These are phyloP conservation scores for Hypoxylon intermedium DNA, from an alignment of 495 filamentous ascomycete species.

Conservation along the genomic window DNA sequence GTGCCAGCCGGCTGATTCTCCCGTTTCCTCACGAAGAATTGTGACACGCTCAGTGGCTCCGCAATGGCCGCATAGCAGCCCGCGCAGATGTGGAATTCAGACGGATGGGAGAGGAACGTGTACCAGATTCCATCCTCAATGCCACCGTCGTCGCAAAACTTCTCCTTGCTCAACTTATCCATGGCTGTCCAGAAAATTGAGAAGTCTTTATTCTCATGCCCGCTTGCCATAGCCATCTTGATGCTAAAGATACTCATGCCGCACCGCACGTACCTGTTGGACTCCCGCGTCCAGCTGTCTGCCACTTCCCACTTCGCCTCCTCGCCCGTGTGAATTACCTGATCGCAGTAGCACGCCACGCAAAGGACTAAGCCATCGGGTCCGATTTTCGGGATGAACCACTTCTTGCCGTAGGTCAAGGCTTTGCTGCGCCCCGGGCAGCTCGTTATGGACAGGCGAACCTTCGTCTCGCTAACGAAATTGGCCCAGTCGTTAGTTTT, in stretches of 20 bases:
- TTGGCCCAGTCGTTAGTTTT: constrained; percentile 41
- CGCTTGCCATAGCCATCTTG: constrained; percentile 39
- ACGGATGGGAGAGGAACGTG: constrained; percentile 38
- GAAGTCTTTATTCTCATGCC: constrained; percentile 40
- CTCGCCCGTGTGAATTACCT: constrained; percentile 42
- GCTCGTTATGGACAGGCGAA: constrained; percentile 29
- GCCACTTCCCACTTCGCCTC: constrained; percentile 33
- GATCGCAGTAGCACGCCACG: constrained; percentile 47
- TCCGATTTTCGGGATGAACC: constrained; percentile 44
- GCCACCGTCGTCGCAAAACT: constrained; percentile 41
- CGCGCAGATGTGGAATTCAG: constrained; percentile 44
- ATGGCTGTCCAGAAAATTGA: constrained; percentile 41
- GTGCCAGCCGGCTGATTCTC: constrained; percentile 3
- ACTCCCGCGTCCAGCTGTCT: constrained; percentile 17
- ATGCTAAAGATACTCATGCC: constrained; percentile 38
- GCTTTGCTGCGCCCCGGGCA: constrained; percentile 28
- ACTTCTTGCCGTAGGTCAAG: constrained; percentile 32
- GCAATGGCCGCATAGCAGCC: constrained; percentile 45
- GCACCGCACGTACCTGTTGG: constrained; percentile 27
- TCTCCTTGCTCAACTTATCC: constrained; percentile 30
- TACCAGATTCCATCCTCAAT: constrained; percentile 48
- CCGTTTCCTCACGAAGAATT: constrained; percentile 36
- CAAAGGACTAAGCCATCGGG: constrained; percentile 44
- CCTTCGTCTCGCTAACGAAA: constrained; percentile 33
- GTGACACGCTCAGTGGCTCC: constrained; percentile 37